These are phyloP conservation scores for Raddia distichophylla DNA, from an alignment of 176 grass and related monocot species.

Conservation along the genomic window DNA sequence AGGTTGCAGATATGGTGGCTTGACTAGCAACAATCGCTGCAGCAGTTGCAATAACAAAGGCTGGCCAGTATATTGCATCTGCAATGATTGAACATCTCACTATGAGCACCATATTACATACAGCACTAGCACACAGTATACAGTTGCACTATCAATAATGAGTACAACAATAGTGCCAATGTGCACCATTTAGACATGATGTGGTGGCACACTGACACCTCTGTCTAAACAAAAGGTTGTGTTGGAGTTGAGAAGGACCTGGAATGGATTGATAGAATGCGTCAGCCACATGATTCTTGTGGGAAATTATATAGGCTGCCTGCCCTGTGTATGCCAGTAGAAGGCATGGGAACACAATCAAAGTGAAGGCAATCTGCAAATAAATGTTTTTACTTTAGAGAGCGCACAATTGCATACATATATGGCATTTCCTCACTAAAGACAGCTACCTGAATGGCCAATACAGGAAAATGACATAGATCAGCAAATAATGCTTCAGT, in stretches of 20 bases:
- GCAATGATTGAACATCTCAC: constrained; percentile 47
- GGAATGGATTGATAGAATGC: constrained; percentile 96
- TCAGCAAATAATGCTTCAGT: constrained; percentile 99
- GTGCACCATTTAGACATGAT: constrained; percentile 36
- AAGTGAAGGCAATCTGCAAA: constrained; percentile 90
- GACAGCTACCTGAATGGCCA: constrained; percentile 85
- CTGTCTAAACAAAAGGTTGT: constrained; percentile 29
- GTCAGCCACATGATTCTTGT: constrained; percentile 71
- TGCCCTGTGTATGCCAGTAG: constrained; percentile 95
- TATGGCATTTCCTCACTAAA: background rate
- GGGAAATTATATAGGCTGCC: constrained; percentile 77
- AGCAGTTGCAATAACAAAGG: constrained; percentile 88
- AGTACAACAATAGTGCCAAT: background rate
- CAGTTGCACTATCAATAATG: constrained; percentile 27
- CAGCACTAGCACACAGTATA: background rate
- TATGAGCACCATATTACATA: constrained; percentile 25
- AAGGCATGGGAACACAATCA: constrained; percentile 96
- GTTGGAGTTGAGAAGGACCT: constrained; percentile 56
- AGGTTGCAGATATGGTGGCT: constrained; percentile 97
- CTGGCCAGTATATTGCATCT: constrained; percentile 93
- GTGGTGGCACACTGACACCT: constrained; percentile 34
- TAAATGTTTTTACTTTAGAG: constrained; percentile 24
- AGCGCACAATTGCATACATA: background rate
- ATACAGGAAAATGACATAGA: constrained; percentile 94
- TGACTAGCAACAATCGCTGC: constrained; percentile 91